These are phyloP conservation scores for Jimgerdemannia lactiflua DNA, from an alignment of 192 early-diverging fungal genomes.

Conservation along the genomic window DNA sequence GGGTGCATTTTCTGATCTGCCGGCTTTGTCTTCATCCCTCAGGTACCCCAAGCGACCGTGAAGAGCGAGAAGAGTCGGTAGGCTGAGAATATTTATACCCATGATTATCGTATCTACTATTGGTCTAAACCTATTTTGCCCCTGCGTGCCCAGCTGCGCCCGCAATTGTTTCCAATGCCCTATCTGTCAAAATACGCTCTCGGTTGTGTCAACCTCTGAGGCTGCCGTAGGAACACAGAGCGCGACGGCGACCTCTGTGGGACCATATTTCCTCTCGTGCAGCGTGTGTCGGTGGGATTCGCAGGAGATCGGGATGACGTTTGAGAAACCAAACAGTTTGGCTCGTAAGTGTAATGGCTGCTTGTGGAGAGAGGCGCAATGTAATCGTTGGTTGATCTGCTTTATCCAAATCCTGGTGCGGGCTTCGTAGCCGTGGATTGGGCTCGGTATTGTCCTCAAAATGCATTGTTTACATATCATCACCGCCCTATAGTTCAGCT, in stretches of 20 bases:
- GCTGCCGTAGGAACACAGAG: conserved; percentile 11
- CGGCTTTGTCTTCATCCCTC: not conserved
- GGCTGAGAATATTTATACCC: too few relatives aligned
- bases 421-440: too few relatives aligned
- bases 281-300: conserved; percentile 94
- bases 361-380: not conserved
- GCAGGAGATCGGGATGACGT: conserved; percentile 84
- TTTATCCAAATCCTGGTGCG: too few relatives aligned
- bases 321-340: conserved; percentile 92
- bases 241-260: conserved; percentile 16
- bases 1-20: too few relatives aligned
- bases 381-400: too few relatives aligned
- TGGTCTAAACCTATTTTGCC: too few relatives aligned
- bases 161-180: conserved; percentile 96
- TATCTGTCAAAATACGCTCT: conserved; percentile 74
- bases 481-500: conserved; percentile 65
- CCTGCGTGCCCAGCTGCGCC: conserved; percentile 57
- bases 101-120: too few relatives aligned
- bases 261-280: conserved; percentile 74
- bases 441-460: too few relatives aligned
- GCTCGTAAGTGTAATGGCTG: conserved; percentile 49
- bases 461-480: too few relatives aligned
- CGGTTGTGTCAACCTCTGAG: conserved; percentile 63
- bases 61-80: conserved; percentile 8
- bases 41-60: conserved; percentile 2